phyloP scores from a whole-genome alignment of 2,329 filamentous ascomycete species.

The Verticillium dahliae region DNA sequence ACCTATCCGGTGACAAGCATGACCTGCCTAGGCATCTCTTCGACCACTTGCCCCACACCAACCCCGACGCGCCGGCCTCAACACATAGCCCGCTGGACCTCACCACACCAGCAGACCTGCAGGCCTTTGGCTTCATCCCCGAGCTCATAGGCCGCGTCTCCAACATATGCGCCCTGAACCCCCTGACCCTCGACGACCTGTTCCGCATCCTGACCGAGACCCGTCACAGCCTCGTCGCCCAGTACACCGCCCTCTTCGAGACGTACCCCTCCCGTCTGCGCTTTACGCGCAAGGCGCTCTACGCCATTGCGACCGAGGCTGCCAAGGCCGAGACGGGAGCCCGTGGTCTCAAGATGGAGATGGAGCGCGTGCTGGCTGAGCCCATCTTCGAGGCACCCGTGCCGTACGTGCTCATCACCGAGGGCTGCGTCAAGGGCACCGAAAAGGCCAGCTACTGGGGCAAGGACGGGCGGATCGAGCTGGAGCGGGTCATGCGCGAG shows the following conservation, averaged over 20 bases:
- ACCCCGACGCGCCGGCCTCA: conserved; percentile 22
- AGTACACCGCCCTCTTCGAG: conserved; percentile 84
- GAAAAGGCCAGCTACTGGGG: conserved; percentile 59
- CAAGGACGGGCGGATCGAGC: conserved; percentile 62
- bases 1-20: conserved; percentile 41
- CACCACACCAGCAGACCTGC: conserved; percentile 67
- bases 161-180: conserved; percentile 77
- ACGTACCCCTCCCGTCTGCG: conserved; percentile 71
- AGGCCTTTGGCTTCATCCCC: conserved; percentile 85
- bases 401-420: conserved; percentile 68
- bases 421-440: conserved; percentile 57
- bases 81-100: conserved; percentile 60
- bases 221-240: conserved; percentile 76
- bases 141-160: conserved; percentile 95
- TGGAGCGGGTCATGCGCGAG: conserved; percentile 61
- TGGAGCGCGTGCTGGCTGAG: conserved; percentile 72
- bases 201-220: conserved; percentile 89
- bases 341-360: conserved; percentile 70
- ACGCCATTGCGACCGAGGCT: conserved; percentile 68
- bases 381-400: conserved; percentile 78
- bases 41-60: conserved; percentile 49
- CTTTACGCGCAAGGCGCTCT: conserved; percentile 77
- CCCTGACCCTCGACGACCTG: conserved; percentile 61
- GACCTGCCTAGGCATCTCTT: conserved; percentile 60
- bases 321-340: conserved; percentile 64